Percentiles rank a stretch among this genome's conserved stretches.
phyloP scores from a whole-genome alignment of 306 rosid genomes.

The Pyrus bretschneideri region DNA sequence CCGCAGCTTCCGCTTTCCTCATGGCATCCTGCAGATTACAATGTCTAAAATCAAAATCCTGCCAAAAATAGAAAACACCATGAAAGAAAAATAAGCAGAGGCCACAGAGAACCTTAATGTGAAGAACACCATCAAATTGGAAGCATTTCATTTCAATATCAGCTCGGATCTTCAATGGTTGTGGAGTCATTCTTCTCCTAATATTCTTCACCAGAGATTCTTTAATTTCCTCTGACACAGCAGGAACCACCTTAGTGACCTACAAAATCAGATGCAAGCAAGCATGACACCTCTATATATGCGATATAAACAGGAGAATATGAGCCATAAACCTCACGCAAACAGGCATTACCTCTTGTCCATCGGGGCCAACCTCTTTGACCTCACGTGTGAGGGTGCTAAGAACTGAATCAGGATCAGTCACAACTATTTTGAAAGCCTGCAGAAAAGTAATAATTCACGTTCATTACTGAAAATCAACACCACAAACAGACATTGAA shows the following conservation, averaged over 20 bases:
- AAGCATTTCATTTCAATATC: conserved; percentile 96
- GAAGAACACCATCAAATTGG: conserved; percentile 94
- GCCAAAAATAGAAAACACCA: background rate
- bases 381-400: conserved; percentile 69
- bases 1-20: conserved; percentile 93
- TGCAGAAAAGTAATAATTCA: conserved; percentile 27
- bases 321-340: background rate
- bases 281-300: background rate
- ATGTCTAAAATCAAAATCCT: background rate
- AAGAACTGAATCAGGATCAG: conserved; percentile 85
- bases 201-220: conserved; percentile 72
- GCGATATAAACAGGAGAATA: background rate
- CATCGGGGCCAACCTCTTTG: conserved; percentile 83
- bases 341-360: conserved; percentile 64
- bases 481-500: background rate
- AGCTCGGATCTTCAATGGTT: conserved; percentile 89
- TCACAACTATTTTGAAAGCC: conserved; percentile 86
- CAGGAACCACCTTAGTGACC: conserved; percentile 84
- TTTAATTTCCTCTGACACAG: conserved; percentile 79
- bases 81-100: background rate
- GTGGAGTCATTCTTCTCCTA: conserved; percentile 94
- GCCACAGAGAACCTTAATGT: conserved; percentile 58
- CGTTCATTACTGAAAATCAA: background rate
- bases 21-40: conserved; percentile 66
- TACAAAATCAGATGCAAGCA: conserved; percentile 8